phyloP scores from a whole-genome alignment of 2,329 filamentous ascomycete species.

The Hypoxylon rubiginosum region DNA sequence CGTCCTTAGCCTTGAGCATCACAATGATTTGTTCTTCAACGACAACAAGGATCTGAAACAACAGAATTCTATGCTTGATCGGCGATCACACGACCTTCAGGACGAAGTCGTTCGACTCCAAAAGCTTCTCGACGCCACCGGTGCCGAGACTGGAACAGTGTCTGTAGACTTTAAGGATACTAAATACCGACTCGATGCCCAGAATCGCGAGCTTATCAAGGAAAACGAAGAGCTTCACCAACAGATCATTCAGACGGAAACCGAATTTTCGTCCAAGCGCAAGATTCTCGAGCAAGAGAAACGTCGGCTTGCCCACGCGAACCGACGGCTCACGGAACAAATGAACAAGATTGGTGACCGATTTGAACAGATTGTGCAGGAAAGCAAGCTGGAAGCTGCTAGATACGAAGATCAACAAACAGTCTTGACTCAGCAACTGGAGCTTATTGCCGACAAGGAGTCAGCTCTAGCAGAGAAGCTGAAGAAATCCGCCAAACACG shows the following conservation, averaged over 20 bases:
- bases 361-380: conserved; percentile 48
- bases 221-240: conserved; percentile 47
- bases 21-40: conserved; percentile 68
- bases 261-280: conserved; percentile 38
- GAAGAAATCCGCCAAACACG: conserved; percentile 39
- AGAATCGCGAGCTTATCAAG: conserved; percentile 41
- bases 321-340: conserved; percentile 57
- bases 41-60: conserved; percentile 58
- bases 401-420: conserved; percentile 40
- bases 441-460: conserved; percentile 42
- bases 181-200: conserved; percentile 43
- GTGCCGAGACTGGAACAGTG: conserved; percentile 39
- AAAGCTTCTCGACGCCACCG: conserved; percentile 60
- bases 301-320: conserved; percentile 36
- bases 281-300: conserved; percentile 42
- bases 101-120: conserved; percentile 63
- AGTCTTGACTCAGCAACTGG: conserved; percentile 43
- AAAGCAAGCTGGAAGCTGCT: conserved; percentile 46
- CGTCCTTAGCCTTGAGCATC: conserved; percentile 65
- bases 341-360: conserved; percentile 56
- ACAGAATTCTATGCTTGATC: conserved; percentile 63
- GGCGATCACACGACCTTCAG: conserved; percentile 60
- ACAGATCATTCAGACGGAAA: conserved; percentile 42
- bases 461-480: conserved; percentile 39
- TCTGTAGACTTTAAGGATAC: conserved; percentile 43